Conservation (phyloP, 2,329 filamentous ascomycete species). For the Ustulina deusta region DNA sequence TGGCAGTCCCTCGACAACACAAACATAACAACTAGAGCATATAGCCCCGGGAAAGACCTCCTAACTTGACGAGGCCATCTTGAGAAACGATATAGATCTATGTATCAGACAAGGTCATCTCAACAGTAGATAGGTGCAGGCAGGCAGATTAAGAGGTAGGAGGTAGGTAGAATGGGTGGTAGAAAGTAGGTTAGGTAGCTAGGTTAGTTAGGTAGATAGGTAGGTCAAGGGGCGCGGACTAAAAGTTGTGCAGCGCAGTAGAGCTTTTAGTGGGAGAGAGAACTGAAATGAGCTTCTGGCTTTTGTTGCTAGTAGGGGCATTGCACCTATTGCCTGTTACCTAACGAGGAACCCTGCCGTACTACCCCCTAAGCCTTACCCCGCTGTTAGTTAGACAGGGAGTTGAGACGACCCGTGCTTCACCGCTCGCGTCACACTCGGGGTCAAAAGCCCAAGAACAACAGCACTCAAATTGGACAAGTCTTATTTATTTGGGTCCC, state of each 20-base stretch:
- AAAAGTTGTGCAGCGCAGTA: too few relatives aligned
- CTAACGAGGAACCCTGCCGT: too few relatives aligned
- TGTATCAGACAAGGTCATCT: constrained; percentile 1
- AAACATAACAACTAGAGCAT: constrained; percentile 4
- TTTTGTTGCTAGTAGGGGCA: too few relatives aligned
- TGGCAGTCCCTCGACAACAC: constrained; percentile 7
- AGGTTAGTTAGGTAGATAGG: too few relatives aligned
- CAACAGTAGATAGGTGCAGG: neutral
- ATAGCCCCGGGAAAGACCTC: constrained; percentile 3
- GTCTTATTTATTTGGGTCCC: constrained; percentile 61
- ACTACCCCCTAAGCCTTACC: constrained; percentile 43
- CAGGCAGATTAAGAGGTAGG: constrained; percentile 1
- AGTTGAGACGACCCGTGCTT: constrained; percentile 70
- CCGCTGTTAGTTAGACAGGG: constrained; percentile 53
- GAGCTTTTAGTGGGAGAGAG: too few relatives aligned
- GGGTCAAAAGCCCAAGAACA: constrained; percentile 69
- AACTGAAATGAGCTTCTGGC: too few relatives aligned
- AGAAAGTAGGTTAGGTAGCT: too few relatives aligned
- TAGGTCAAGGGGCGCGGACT: too few relatives aligned
- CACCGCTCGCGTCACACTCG: constrained; percentile 70
- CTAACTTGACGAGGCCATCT: constrained; percentile 4
- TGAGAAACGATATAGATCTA: neutral
- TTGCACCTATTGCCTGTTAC: too few relatives aligned
- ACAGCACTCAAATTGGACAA: constrained; percentile 61
- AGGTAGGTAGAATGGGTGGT: neutral